Evolutionary conservation across 129 eudicot genomes (phyloP).

Genomic region (Arctium lappa): DNA sequence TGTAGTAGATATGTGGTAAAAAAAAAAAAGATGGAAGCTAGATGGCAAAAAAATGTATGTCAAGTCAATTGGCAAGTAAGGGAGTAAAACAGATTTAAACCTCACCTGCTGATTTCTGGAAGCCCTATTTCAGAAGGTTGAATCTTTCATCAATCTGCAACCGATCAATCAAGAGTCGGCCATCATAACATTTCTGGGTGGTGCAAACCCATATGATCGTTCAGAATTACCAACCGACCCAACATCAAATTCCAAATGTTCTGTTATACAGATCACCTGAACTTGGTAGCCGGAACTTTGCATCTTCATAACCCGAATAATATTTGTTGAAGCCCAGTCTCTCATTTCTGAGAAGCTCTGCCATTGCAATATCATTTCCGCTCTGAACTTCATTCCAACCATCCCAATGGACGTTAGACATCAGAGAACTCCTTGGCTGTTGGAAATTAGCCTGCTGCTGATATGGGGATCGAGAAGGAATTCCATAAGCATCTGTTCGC

Average conservation of each 20-base stretch:
- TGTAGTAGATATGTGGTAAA: background rate
- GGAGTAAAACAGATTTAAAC: background rate
- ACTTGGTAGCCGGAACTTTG: constrained; percentile 62
- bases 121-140: constrained; percentile 42
- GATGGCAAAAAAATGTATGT: background rate
- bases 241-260: constrained; percentile 60
- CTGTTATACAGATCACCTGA: constrained; percentile 71
- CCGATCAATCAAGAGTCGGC: constrained; percentile 40
- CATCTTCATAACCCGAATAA: constrained; percentile 69
- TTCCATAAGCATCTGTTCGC: constrained; percentile 53
- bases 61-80: background rate
- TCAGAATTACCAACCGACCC: constrained; percentile 22
- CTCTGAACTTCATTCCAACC: constrained; percentile 73
- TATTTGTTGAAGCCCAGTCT: constrained; percentile 62
- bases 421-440: constrained; percentile 47
- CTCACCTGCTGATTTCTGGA: constrained; percentile 69
- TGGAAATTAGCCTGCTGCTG: constrained; percentile 37
- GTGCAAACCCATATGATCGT: background rate
- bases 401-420: constrained; percentile 87
- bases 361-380: constrained; percentile 64
- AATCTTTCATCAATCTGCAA: constrained; percentile 49
- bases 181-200: constrained; percentile 26
- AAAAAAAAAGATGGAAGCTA: background rate
- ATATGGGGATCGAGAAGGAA: constrained; percentile 56
- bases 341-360: constrained; percentile 74